Base-by-base conservation (phyloP, 2,329 filamentous ascomycete genomes). In the Calonectria fujianensis region DNA sequence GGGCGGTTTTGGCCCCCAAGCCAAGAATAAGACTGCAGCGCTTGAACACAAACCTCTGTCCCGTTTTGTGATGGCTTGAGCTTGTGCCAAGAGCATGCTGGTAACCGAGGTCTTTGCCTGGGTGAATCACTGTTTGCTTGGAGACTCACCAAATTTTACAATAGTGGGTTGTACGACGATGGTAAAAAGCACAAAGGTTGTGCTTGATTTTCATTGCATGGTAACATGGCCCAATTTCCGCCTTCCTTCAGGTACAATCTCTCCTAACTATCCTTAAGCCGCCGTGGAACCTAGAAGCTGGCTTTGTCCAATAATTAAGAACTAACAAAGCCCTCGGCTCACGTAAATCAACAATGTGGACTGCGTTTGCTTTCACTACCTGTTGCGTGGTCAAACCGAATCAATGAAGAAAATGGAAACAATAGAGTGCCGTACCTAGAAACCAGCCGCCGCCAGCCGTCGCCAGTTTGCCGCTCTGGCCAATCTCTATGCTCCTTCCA, bases 401-500 rank as follows among this genome's bases (percentile, higher is more conserved):
- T 59, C 39, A 35, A 48, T 59, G 32, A 52, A 13, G 48, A 32
- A 48, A 27, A n/a, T 37, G 20, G 32, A 35, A 64, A 41, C 29
- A 35, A 48, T 27, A 29, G 27, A 41, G 35, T 18, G 24, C 16
- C 29, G n/a, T 35, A 32, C 8, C 57, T 32, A 32, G 32, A 27
- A 41, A 59, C 24, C 68, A 7, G 24, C 68, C 32, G 32, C 32
- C 32, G 9, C 37, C 37, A 39, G 37, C 37, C 39, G 68, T 18
- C 57, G 37, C 14, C 54, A 18, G 64, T 51, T 48, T 51, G 24
- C 31, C 29, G 13, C 10, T 27, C 67, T 9, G 4, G 31, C 31
- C 35, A 50, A 31, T 63, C 32, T 54, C 27, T 9, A 4, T 10
- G 39, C 61, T 48, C 61, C 29, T 71, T 41, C 65, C 65, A 31